A percentile compares a stretch with the other conserved stretches of the same genome.
Evolutionary conservation across 1,284 basidiomycete species (phyloP).

Genomic region (Ustilago nuda): DNA sequence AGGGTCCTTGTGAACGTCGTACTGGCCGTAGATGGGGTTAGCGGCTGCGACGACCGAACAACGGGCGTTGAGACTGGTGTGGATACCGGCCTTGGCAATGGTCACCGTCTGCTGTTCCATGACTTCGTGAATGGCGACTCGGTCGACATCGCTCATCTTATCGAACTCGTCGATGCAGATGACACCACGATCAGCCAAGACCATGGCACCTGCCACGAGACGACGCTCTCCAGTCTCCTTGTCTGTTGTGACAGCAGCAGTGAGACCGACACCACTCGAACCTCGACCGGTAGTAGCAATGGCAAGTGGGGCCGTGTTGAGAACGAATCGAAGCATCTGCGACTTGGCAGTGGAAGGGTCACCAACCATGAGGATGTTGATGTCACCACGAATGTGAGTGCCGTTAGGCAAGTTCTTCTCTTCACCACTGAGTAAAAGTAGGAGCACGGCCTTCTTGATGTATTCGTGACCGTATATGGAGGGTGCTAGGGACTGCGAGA

Average conservation of each 20-base stretch:
- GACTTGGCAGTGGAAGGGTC: conserved; percentile 98
- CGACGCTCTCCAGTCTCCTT: conserved; percentile 93
- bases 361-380: conserved; percentile 99
- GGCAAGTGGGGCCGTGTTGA: conserved; percentile 94
- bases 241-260: conserved; percentile 98
- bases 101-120: conserved; percentile 99
- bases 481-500: conserved; percentile 94
- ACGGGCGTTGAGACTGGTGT: conserved; percentile 95
- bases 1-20: conserved; percentile 99
- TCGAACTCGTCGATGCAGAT: conserved; percentile 99
- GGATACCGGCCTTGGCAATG: conserved; percentile 98
- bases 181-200: conserved; percentile 97
- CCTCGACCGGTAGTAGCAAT: conserved; percentile 98
- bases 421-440: conserved; percentile 92
- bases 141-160: conserved; percentile 99
- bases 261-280: conserved; percentile 97
- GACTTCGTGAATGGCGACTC: conserved; percentile 99
- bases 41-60: conserved; percentile 98
- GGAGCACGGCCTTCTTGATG: conserved; percentile 92
- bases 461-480: conserved; percentile 97
- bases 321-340: conserved; percentile 94
- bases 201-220: conserved; percentile 98
- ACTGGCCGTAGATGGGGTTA: conserved; percentile 99
- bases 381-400: conserved; percentile 98
- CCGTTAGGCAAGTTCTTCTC: conserved; percentile 98